Base-by-base conservation (phyloP, 2,329 filamentous ascomycete genomes). In the Calycina herbarum region DNA sequence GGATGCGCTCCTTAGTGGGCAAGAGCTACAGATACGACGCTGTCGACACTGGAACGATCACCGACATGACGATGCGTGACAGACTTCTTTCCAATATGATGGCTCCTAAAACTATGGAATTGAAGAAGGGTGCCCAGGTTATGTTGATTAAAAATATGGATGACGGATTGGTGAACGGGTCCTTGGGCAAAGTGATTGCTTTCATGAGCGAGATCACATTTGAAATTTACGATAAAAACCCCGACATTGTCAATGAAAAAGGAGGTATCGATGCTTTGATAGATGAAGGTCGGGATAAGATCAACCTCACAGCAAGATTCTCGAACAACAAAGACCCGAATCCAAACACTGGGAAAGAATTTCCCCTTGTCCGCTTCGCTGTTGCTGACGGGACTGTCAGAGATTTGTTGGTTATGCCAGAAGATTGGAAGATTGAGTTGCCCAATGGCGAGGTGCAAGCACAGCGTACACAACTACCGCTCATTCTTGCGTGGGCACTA, bases 141-240 rank as follows among this genome's bases (percentile, higher is more conserved):
- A 99, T 99, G 95, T 82, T 99, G n/a, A 97, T 99, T 82, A 99
- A 99, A 78, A 99, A 99, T 73, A 89, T 98, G 79, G 95, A 99
- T 74, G 93, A 97, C 48, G 89, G 87, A 0, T 84, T 99, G 0
- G 95, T 98, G 71, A 99, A 99, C 75, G 95, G 95, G 4, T 96
- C 94, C 0, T 83, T 99, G 10, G 95, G 95, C 29, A 94, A 91
- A 67, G 90, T 99, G 4, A 84, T 89, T 13, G 87, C 85, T 5
- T 96, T 97, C 77, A 94, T 93, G 89, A 86, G 83, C 62, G 86
- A 90, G 70, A 80, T 81, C 56, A 85, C 82, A 33, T 90, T 89
- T 69, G 84, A 84, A 61, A 76, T 81, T 56, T 88, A 87, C 73
- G 80, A 82, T 33, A 79, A 83, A 27, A 82, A 88, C 68, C 86